Conservation (phyloP, 345 rosid genomes). For the Hirschfeldia incana region DNA sequence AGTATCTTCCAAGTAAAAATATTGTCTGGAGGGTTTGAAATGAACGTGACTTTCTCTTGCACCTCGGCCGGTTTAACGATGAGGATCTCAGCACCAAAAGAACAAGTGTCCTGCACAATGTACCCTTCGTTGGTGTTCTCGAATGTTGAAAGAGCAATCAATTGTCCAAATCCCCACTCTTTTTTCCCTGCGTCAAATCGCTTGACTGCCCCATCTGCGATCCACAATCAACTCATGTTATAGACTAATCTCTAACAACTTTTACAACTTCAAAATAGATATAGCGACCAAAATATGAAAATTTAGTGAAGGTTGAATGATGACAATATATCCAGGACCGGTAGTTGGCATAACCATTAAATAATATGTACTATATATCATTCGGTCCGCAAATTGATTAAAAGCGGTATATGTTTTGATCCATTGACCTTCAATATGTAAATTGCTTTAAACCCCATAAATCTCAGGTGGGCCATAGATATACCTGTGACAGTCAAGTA, state of each 20-base stretch:
- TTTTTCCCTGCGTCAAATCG: background rate
- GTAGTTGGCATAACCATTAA: background rate
- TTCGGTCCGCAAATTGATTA: background rate
- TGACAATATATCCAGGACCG: background rate
- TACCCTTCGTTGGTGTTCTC: background rate
- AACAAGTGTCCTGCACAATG: background rate
- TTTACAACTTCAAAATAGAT: background rate
- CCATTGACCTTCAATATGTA: background rate
- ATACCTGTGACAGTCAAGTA: constrained; percentile 39
- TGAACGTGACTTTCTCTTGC: background rate
- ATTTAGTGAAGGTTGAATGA: background rate
- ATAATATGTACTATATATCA: background rate
- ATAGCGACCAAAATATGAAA: background rate
- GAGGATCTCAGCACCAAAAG: background rate
- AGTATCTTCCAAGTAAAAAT: background rate
- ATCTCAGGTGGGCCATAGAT: background rate
- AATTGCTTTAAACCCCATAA: background rate
- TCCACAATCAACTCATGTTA: background rate
- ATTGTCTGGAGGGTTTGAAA: background rate
- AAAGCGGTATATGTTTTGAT: background rate
- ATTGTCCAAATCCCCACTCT: background rate
- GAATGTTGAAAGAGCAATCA: background rate
- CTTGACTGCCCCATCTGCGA: background rate
- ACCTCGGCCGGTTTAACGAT: background rate
- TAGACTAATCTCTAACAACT: background rate